phyloP scores from a whole-genome alignment of 192 early-diverging fungal species.

The Powellomyces hirtus region DNA sequence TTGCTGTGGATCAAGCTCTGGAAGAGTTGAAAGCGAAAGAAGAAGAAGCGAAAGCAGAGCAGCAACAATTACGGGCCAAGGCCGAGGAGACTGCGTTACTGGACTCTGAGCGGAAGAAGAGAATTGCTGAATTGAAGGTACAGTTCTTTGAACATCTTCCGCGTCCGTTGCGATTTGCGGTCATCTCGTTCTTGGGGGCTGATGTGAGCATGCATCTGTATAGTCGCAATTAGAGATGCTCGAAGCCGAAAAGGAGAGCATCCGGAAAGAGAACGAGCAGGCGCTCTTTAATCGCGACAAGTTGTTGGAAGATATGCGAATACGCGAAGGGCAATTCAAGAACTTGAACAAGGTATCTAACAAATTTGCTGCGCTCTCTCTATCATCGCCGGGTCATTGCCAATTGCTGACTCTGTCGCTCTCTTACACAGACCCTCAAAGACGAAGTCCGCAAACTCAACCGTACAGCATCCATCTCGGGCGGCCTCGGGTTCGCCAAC shows the following conservation, averaged over 20 bases:
- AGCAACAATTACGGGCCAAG: too few species aligned
- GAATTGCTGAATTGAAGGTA: background rate
- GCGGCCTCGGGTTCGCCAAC: conserved; percentile 24
- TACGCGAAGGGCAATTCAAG: conserved; percentile 65
- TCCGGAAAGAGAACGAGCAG: conserved; percentile 26
- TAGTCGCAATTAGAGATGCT: background rate
- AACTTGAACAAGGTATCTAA: conserved; percentile 71
- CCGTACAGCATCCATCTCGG: conserved; percentile 33
- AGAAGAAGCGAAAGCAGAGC: too few species aligned
- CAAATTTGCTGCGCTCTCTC: background rate
- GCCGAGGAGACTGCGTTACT: background rate
- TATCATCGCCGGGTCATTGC: too few species aligned
- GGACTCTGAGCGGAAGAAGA: background rate
- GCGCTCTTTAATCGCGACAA: conserved; percentile 40
- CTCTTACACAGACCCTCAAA: conserved; percentile 60
- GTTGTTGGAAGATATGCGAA: conserved; percentile 61
- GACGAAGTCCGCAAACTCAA: conserved; percentile 74
- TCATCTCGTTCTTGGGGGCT: too few species aligned
- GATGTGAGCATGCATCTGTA: too few species aligned
- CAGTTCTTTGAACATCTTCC: background rate
- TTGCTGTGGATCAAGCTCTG: too few species aligned
- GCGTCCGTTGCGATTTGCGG: background rate
- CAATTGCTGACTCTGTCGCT: background rate
- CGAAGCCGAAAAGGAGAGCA: conserved; percentile 11
- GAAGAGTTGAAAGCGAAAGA: too few species aligned